Evolutionary conservation across 1,284 basidiomycete genomes (phyloP), one percentile per base, ranked within the genome.

Genomic region (Apiotrichum mycotoxinovorans): DNA sequence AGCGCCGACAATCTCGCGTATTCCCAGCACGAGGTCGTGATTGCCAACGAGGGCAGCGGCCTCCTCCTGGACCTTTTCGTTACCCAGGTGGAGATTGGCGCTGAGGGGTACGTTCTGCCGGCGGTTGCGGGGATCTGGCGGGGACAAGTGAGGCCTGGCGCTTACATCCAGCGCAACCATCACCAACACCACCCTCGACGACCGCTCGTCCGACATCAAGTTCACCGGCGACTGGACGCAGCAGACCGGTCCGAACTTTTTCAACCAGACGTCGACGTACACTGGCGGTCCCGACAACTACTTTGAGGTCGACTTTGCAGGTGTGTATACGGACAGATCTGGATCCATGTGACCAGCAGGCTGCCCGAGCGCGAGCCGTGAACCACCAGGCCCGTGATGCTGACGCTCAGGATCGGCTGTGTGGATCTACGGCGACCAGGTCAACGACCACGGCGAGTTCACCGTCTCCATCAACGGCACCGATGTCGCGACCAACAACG

Each of bases 381-480:
- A 34, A 22, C 15, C 38, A 15, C 2, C n/a, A 23, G 10, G 14
- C 10, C 22, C 11, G 20, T 51, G 15, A 53, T 45, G 0, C 33
- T 52, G n/a, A 56, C 49, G 0, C 27, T 4, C 55, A 71, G 74
- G 71, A 17, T 76, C 77, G 3, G 76, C 74, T 1, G 53, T 79
- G 2, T 78, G 70, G 64, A 55, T 79, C 44, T 78, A 72, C 61
- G 78, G 78, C 22, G 78, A 79, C 57, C 72, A 77, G 56, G 76
- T 77, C 43, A 75, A 78, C 59, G 78, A 79, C 57, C 76, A 79
- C 63, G 77, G 77, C 27, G 50, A 51, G 40, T 79, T 71, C 62
- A 61, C 70, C 2, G 64, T 76, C 37, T 72, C 66, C 52, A 50
- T 78, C 54, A 74, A 79, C 62, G 68, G 63, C 37, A 66, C 62